Percentiles rank a stretch among this genome's conserved stretches.
Evolutionary conservation across 108 stramenopile species (phyloP).

Genomic region (Mayamaea pseudoterrestris): DNA sequence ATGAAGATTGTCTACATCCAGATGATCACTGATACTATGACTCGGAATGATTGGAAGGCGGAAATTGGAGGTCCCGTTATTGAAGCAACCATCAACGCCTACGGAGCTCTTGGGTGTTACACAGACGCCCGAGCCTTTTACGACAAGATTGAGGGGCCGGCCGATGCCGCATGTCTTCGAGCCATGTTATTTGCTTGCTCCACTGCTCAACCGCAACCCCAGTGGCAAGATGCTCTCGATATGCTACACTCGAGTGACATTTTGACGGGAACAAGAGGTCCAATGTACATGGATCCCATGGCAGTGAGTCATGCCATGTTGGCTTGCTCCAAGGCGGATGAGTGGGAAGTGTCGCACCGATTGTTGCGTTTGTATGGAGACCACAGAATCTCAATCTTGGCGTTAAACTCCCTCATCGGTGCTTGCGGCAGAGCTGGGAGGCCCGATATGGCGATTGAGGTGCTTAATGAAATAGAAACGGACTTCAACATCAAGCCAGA

Average conservation of each 20-base stretch:
- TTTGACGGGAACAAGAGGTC: slow-evolving; percentile 20
- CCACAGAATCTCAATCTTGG: slow-evolving; percentile 11
- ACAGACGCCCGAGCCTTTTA: slow-evolving; percentile 27
- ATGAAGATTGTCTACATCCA: slow-evolving; percentile 4
- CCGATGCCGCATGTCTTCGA: slow-evolving; percentile 42
- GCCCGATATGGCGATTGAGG: slow-evolving; percentile 43
- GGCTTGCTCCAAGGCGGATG: slow-evolving; percentile 31
- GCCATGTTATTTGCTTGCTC: slow-evolving; percentile 45
- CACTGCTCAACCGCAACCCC: slow-evolving; percentile 5
- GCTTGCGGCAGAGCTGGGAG: slow-evolving; percentile 47
- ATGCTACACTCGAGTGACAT: slow-evolving; percentile 51
- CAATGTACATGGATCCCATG: slow-evolving; percentile 27
- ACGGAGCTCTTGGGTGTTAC: slow-evolving; percentile 25
- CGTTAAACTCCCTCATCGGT: slow-evolving; percentile 49
- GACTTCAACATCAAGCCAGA: slow-evolving; percentile 39
- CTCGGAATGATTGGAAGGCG: slow-evolving; percentile 1
- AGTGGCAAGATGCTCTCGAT: slow-evolving; percentile 45
- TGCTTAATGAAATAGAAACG: slow-evolving; percentile 42
- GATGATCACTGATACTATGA: slow-evolving; percentile 6
- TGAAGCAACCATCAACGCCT: slow-evolving; percentile 28
- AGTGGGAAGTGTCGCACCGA: slow-evolving; percentile 45
- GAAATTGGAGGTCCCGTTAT: slow-evolving; percentile 33
- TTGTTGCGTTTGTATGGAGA: slow-evolving; percentile 46
- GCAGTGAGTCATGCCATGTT: slow-evolving; percentile 36
- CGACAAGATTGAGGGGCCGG: slow-evolving; percentile 29